Evolutionary conservation across 208 protist genomes (phyloP).

Genomic region (Leishmania aethiopica): DNA sequence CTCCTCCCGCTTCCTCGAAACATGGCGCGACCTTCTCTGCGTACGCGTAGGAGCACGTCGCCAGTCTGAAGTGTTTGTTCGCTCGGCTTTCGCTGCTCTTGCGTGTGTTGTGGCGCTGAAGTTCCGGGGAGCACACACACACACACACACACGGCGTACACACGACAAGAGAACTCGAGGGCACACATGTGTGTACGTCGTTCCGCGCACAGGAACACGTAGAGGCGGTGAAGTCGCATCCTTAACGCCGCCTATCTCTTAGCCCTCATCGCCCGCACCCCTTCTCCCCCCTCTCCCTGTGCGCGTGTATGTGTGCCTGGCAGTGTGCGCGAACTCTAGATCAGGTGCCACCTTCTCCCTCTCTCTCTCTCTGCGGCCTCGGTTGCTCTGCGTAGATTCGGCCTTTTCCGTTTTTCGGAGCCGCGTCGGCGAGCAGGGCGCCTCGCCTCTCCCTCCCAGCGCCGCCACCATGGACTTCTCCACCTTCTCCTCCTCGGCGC

Average conservation of each 20-base stretch:
- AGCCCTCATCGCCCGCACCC: no score
- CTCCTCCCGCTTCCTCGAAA: neutral
- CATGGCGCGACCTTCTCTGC: neutral
- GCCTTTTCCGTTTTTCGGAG: neutral
- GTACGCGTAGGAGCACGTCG: neutral
- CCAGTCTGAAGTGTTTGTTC: no score
- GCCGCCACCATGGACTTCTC: neutral
- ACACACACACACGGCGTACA: no score
- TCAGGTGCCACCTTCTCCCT: neutral
- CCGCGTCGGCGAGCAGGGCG: neutral
- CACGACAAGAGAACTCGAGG: no score
- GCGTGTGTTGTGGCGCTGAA: no score
- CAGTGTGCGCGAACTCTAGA: neutral
- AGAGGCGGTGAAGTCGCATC: no score
- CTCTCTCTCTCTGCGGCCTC: neutral
- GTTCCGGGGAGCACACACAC: no score
- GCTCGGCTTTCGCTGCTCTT: no score
- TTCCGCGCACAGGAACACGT: no score
- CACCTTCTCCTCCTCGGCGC: neutral
- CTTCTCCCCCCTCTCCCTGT: neutral
- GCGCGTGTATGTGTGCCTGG: neutral
- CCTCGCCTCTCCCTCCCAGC: no score
- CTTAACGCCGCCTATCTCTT: no score
- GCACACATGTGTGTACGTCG: no score
- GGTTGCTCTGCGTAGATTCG: neutral